Percentiles rank a stretch among this genome's conserved stretches.
phyloP scores from a whole-genome alignment of 306 rosid genomes.

The Gillenia trifoliata region DNA sequence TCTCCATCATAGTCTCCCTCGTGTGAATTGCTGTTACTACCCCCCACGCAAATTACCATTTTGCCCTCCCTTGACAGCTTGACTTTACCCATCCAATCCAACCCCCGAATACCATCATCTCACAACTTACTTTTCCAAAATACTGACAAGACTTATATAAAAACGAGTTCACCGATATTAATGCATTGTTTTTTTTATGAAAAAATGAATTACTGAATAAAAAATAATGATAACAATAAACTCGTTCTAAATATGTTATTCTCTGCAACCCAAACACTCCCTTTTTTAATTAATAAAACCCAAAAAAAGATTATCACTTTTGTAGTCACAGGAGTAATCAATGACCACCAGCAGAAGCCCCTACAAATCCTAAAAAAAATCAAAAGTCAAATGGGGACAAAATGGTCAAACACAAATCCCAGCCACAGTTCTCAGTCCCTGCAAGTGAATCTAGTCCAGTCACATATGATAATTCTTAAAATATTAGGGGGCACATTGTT shows the following conservation, averaged over 20 bases:
- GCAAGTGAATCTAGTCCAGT: background rate
- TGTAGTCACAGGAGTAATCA: background rate
- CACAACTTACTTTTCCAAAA: background rate
- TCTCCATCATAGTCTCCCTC: background rate
- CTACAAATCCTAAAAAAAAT: background rate
- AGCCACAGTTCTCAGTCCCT: background rate
- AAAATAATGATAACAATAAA: background rate
- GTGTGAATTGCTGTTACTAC: background rate
- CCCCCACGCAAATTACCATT: background rate
- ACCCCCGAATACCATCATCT: background rate
- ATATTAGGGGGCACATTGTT: background rate
- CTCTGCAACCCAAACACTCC: too few relatives aligned
- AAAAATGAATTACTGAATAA: too few relatives aligned
- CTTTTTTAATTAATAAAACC: background rate
- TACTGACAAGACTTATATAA: too few relatives aligned
- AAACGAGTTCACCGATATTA: too few relatives aligned
- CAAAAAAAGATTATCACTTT: background rate
- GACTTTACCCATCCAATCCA: background rate
- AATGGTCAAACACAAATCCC: conserved; percentile 16
- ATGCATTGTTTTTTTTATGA: too few relatives aligned
- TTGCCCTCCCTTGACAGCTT: background rate
- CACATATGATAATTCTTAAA: background rate
- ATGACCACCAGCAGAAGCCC: background rate
- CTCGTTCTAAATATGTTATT: too few relatives aligned
- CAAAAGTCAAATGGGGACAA: conserved; percentile 24